Base-by-base conservation (phyloP, 768 basidiomycete genomes). In the Leucocoprinus leucothites region DNA sequence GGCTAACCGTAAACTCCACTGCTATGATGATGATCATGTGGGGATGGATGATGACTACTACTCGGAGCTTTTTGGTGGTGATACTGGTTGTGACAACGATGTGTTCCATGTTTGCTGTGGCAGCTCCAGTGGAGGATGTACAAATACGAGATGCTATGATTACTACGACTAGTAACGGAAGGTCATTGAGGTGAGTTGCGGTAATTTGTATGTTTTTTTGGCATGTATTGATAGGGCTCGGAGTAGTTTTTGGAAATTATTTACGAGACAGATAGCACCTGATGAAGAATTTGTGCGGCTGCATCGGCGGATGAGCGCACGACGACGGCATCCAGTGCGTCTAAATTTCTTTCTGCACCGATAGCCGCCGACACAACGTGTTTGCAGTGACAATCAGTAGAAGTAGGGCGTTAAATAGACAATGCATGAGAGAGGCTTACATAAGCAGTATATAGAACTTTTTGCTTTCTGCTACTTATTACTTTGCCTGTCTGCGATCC, bases 281-380 rank as follows among this genome's bases (percentile, higher is more conserved):
- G 54, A 43, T n/a, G 47, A 49, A 28, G 40, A 53, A 24, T 46
- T 53, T 38, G 52, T 25, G 21, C 52, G 52, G 22, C 44, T 48
- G 26, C 54, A 48, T 34, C 54, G 47, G 6, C 54, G 54, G 31
- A 48, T 48, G 31, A 47, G 48, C n/a, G 57, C 57, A 41, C 60
- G 60, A 9, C 38, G 60, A 19, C 51, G 60, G 44, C 60, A 61
- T 42, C 60, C 60, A 26, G 60, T 61, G 54, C n/a, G 60, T 58
- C 3, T n/a, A 16, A 9, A 3, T 24, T 34, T 21, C 14, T 18
- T 2, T 18, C 16, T 16, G 34, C 18, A 16, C 2, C 2, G 25
- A 34, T 18, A 31, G 19, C n/a, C 28, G 26, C 47, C 28, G 19
- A 56, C 28, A 31, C 5, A 31, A 31, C 18, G 26, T 34, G 19